Evolutionary conservation across 2,329 filamentous ascomycete species (phyloP), one percentile per base, ranked within the genome.

Genomic region (Diaporthe sp.): DNA sequence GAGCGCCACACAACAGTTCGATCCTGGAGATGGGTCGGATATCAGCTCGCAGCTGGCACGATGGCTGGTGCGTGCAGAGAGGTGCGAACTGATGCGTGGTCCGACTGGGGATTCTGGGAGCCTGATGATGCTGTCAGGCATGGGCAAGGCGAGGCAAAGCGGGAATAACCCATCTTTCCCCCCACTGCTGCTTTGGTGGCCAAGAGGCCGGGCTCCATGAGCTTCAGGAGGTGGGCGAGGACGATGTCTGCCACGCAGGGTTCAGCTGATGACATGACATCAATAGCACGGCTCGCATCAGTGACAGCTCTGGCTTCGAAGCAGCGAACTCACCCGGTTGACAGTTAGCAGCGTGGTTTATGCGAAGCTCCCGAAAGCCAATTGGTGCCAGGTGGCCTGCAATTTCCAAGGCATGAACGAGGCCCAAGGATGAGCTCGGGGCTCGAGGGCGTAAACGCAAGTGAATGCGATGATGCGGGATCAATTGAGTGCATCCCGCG

Each of bases 331-430:
- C 58, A 64, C 45, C 47, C 45, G 15, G 30, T 42, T 40, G 57
- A 22, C 35, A 54, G 54, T 25, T 28, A 45, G 3, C 22, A 52
- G 42, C 35, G 57, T 17, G 55, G 45, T 64, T 54, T 61, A 72
- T 64, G 55, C 69, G 69, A 64, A 33, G 17, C 17, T 72, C 6
- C 64, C 33, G 57, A 64, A 58, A 52, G 69, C 57, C 71, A 69
- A 73, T 73, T 69, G 71, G 71, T 57, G 40, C 50, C 38, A 58
- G 55, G 33, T 50, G 38, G 60, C 47, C 50, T 35, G 54, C n/a
- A 57, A 73, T 73, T 45, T 69, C 61, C n/a, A 52, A 52, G 71
- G 71, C 71, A 69, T 73, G 40, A 69, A 73, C 66, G 54, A 42
- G 25, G 17, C 3, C 17, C 64, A 68, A 68, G 64, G 64, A 54